These are phyloP conservation scores for Calonectria naviculata DNA, from an alignment of 2,329 filamentous ascomycete species.

Conservation along the genomic window DNA sequence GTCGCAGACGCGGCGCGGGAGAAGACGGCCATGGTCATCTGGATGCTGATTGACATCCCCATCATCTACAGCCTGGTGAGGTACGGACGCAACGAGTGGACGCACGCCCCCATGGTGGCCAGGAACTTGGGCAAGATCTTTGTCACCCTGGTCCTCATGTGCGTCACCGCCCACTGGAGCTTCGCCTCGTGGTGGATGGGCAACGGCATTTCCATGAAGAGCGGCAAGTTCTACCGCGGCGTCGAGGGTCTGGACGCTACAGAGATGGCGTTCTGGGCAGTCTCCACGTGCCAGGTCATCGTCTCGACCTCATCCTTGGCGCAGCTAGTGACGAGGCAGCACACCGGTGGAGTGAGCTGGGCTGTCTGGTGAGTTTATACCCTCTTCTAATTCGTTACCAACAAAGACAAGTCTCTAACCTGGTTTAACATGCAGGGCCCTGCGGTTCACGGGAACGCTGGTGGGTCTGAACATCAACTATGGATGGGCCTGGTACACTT, in stretches of 20 bases:
- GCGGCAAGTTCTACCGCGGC: constrained; percentile 21
- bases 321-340: constrained; percentile 6
- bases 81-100: constrained; percentile 13
- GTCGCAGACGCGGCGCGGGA: constrained; percentile 4
- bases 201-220: constrained; percentile 17
- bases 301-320: constrained; percentile 17
- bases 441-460: constrained; percentile 13
- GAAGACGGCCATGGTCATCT: constrained; percentile 17
- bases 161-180: constrained; percentile 2
- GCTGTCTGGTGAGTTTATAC: constrained; percentile 2
- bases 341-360: constrained; percentile 20
- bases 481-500: constrained; percentile 20
- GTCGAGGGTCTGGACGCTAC: constrained; percentile 14
- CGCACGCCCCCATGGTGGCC: constrained; percentile 14
- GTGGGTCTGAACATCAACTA: constrained; percentile 20
- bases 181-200: constrained; percentile 20
- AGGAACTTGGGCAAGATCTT: constrained; percentile 18
- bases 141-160: not conserved
- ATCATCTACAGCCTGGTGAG: constrained; percentile 13
- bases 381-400: not conserved
- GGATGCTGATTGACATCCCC: constrained; percentile 19
- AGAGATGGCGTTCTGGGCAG: constrained; percentile 16
- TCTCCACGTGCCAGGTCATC: constrained; percentile 13
- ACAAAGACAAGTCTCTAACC: not conserved
- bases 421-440: not conserved